These are phyloP conservation scores for Leptographium lundbergii DNA, from an alignment of 2,329 filamentous ascomycete species.

Conservation along the genomic window DNA sequence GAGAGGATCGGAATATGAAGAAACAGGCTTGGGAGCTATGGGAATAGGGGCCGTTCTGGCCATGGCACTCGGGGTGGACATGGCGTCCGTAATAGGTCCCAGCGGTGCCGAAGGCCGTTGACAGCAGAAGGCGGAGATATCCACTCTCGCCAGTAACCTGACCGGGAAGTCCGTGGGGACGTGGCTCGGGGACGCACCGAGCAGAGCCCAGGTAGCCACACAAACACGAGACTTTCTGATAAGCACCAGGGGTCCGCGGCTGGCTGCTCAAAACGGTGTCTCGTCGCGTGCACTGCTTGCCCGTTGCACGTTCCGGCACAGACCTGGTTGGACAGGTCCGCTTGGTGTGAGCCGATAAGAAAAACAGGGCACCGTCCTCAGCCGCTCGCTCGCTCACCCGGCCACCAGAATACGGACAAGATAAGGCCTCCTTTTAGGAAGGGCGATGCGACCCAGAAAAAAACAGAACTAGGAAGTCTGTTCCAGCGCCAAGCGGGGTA, in stretches of 20 bases:
- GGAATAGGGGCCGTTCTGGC: conserved; percentile 52
- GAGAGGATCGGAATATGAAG: conserved; percentile 21
- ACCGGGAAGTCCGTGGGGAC: neutral
- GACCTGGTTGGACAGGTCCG: too few species aligned
- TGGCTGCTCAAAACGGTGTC: neutral
- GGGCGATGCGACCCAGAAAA: neutral
- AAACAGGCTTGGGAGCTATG: conserved; percentile 47
- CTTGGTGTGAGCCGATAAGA: neutral
- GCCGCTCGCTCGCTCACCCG: too few species aligned
- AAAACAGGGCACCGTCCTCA: too few species aligned
- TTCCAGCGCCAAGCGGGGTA: neutral
- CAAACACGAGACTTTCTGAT: neutral
- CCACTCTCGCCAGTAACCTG: neutral
- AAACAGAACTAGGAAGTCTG: neutral
- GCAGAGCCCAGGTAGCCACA: too few species aligned
- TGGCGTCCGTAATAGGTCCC: conserved; percentile 22
- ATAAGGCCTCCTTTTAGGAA: neutral
- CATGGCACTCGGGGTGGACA: conserved; percentile 41
- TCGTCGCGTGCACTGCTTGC: too few species aligned
- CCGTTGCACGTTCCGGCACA: too few species aligned
- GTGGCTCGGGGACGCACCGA: too few species aligned
- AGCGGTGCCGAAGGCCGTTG: neutral
- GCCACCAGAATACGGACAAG: neutral
- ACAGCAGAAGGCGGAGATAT: neutral
- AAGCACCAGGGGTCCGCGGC: neutral